Percentiles rank a stretch among this genome's conserved stretches.
phyloP scores from a whole-genome alignment of 2,329 filamentous ascomycete species.

The Paecilomyces niveus region DNA sequence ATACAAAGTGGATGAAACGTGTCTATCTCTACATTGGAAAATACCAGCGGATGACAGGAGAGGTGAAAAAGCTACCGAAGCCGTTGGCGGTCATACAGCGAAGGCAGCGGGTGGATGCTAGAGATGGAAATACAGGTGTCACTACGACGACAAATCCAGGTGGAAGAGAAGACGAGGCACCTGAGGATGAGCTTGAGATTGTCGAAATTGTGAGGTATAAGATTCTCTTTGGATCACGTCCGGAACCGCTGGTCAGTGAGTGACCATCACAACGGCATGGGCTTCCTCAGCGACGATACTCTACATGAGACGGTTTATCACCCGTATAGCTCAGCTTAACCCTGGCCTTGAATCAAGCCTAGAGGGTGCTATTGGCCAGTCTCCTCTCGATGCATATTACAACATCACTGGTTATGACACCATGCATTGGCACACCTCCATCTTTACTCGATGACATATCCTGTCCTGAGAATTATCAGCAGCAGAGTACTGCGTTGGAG shows the following conservation, averaged over 20 bases:
- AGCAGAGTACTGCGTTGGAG: no score
- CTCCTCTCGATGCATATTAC: no score
- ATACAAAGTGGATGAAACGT: slow-evolving; percentile 78
- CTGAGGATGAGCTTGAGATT: slow-evolving; percentile 51
- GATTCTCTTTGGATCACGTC: slow-evolving; percentile 73
- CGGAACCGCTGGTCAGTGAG: slow-evolving; percentile 66
- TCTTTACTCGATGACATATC: no score
- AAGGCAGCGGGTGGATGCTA: slow-evolving; percentile 23
- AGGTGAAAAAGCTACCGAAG: slow-evolving; percentile 77
- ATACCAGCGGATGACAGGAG: slow-evolving; percentile 81
- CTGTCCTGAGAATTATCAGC: no score
- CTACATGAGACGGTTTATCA: background rate
- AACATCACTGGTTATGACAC: no score
- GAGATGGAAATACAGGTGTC: slow-evolving; percentile 19
- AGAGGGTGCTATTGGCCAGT: no score
- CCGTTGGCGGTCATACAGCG: slow-evolving; percentile 72
- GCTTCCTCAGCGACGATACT: background rate
- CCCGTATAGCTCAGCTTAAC: background rate
- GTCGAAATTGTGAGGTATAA: slow-evolving; percentile 84
- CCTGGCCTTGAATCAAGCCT: background rate
- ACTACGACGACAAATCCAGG: slow-evolving; percentile 4
- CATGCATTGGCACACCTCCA: no score
- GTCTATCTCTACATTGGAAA: slow-evolving; percentile 83
- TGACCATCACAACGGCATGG: slow-evolving; percentile 9
- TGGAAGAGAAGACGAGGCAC: slow-evolving; percentile 27